phyloP scores from a whole-genome alignment of 257 asterid species.

The Petrea volubilis region DNA sequence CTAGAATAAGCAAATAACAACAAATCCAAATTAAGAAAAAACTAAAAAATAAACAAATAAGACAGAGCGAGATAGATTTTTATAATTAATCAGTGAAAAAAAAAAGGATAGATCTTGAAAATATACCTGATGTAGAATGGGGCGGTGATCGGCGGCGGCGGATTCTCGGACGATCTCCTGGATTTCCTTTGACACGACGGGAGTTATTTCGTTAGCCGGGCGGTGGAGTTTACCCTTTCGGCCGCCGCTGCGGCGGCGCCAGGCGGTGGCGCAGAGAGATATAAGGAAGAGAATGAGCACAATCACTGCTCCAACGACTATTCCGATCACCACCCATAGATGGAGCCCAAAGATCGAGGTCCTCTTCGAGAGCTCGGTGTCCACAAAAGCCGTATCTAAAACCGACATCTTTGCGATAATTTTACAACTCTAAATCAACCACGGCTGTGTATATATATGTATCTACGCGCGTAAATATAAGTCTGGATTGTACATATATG shows the following conservation, averaged over 20 bases:
- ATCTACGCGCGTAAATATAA: not conserved
- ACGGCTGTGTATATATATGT: not conserved
- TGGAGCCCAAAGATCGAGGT: slow-evolving; percentile 82
- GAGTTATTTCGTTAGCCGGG: slow-evolving; percentile 46
- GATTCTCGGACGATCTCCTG: slow-evolving; percentile 63
- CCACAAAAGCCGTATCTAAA: slow-evolving; percentile 59
- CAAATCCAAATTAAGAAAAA: not conserved
- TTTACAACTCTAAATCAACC: not conserved
- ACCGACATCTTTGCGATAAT: slow-evolving; percentile 52
- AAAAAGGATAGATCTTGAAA: slow-evolving; percentile 20
- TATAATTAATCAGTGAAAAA: not conserved
- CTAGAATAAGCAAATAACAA: not conserved
- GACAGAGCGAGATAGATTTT: too few relatives aligned
- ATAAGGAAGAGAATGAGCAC: slow-evolving; percentile 71
- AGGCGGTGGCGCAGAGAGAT: slow-evolving; percentile 80
- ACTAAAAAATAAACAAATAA: not conserved
- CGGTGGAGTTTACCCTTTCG: slow-evolving; percentile 31
- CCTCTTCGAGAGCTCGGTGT: slow-evolving; percentile 66
- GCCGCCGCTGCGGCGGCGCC: slow-evolving; percentile 57
- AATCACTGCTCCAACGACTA: slow-evolving; percentile 77
- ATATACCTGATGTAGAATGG: slow-evolving; percentile 50
- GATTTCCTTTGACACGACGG: slow-evolving; percentile 76
- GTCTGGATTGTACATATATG: not conserved
- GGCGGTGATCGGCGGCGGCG: slow-evolving; percentile 73
- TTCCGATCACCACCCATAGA: slow-evolving; percentile 87